Conservation (phyloP, 495 filamentous ascomycete genomes). For the Penicillium roqueforti region DNA sequence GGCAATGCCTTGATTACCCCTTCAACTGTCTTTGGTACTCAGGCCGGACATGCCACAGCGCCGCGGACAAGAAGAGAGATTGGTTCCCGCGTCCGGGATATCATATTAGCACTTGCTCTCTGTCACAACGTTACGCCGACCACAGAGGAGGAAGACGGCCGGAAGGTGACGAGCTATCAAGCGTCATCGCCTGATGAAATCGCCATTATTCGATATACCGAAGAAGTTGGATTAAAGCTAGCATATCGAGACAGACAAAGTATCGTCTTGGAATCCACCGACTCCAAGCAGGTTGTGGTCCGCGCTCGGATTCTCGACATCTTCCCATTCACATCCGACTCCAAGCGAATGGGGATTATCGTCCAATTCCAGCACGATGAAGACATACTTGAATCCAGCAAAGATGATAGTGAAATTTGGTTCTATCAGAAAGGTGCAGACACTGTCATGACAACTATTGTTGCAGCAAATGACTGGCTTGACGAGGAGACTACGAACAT, state of each 20-base stretch:
- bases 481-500: conserved; percentile 99
- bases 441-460: conserved; percentile 93
- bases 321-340: conserved; percentile 96
- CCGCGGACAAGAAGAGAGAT: conserved; percentile 90
- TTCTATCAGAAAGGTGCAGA: conserved; percentile 99
- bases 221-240: conserved; percentile 83
- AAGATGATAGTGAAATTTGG: conserved; percentile 73
- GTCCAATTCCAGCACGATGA: conserved; percentile 68
- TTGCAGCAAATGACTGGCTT: conserved; percentile 94
- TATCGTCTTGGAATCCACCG: conserved; percentile 76
- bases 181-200: conserved; percentile 98
- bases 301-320: conserved; percentile 88
- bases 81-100: conserved; percentile 82
- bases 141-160: conserved; percentile 72
- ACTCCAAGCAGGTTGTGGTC: conserved; percentile 71
- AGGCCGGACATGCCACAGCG: conserved; percentile 53
- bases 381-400: conserved; percentile 24
- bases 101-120: conserved; percentile 84
- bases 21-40: conserved; percentile 58
- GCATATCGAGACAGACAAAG: conserved; percentile 79
- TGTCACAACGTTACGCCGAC: conserved; percentile 99
- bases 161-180: conserved; percentile 81
- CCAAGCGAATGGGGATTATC: conserved; percentile 98
- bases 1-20: conserved; percentile 63
- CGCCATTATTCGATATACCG: conserved; percentile 94